Evolutionary conservation across 768 basidiomycete species (phyloP), one percentile per base, ranked within the genome.

Genomic region (Suillus americanus): DNA sequence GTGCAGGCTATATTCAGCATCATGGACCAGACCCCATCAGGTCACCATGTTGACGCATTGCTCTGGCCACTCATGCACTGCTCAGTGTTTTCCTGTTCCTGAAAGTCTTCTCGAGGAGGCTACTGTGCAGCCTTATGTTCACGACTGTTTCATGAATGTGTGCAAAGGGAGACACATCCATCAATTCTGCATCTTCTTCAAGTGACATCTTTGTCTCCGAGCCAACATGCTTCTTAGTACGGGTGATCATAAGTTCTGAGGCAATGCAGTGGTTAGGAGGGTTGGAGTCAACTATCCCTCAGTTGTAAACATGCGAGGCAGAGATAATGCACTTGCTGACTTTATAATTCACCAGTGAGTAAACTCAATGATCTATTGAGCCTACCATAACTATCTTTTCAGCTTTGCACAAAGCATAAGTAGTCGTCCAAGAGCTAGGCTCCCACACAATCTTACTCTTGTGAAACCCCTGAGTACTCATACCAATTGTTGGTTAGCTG

Each of bases 131-230:
- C 63, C 61, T 14, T 65, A 67, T 13, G 18, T 67, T 10, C 65
- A 68, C 25, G 60, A 68, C 37, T 66, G 67, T 23, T 23, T 63
- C 0, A 60, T 68, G 3, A 46, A 12, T 3, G 5, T 68, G 1
- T 4, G 6, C 9, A 53, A 68, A 10, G 67, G 62, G 3, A 35
- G 25, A 25, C 50, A 63, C 5, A 14, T n/a, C 5, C 7, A 68
- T 51, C 14, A 3, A 5, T 68, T 66, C 20, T 7, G 25, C 38
- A 23, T 68, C 0, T 68, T 66, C 50, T 68, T 68, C 62, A 68
- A 68, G 9, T 14, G 12, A 1, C 65, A 68, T 35, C 45, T 38
- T 28, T 5, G 23, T 28, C 67, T 68, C 30, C 25, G 45, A 13
- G 13, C 3, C 6, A 68, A 68, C 9, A 4, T 14, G 1, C 18